Evolutionary conservation across 2,329 filamentous ascomycete genomes (phyloP), one percentile per base, ranked within the genome.

Genomic region (Coniochaeta sp.): DNA sequence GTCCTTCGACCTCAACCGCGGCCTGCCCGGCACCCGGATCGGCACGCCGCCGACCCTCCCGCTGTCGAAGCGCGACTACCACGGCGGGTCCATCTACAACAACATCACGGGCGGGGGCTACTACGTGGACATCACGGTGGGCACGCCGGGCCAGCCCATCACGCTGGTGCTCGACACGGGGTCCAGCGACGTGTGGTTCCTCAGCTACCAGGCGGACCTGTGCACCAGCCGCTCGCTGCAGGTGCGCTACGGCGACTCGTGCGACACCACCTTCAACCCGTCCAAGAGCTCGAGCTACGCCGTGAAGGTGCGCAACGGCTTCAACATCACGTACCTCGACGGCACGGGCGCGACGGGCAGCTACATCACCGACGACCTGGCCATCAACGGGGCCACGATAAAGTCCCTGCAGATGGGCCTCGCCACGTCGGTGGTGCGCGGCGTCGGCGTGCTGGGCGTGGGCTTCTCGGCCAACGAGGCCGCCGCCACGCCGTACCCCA

Each of bases 251-350:
- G 73, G 73, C 12, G 69, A 67, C 61, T 66, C 65, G 14, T 78
- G 75, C 62, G 62, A 72, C 60, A 70, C 72, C 30, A 75, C 76
- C 8, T 85, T 77, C 69, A 69, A 84, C 64, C 70, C 75, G 10
- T 63, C 65, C 8, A 67, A 73, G 2, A 86, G 83, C 66, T 75
- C 73, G 1, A 81, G 82, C 3, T 85, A 76, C 67, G 64, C 75
- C 19, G 57, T 76, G 2, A 71, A 84, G 42, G 71, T 73, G 14
- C 54, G 62, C 9, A 66, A 70, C 59, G 76, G 73, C n/a, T 87
- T 87, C 66, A 72, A 79, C 62, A 89, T 90, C 63, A 76, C 74
- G 22, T 88, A 89, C 64, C 80, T 88, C 62, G 82, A 87, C 66
- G 75, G 77, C 40, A 79, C 81, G 4, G 78, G 77, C 9, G 82